Evolutionary conservation across 2,329 filamentous ascomycete species (phyloP).

Genomic region (Aspergillus calidoustus): DNA sequence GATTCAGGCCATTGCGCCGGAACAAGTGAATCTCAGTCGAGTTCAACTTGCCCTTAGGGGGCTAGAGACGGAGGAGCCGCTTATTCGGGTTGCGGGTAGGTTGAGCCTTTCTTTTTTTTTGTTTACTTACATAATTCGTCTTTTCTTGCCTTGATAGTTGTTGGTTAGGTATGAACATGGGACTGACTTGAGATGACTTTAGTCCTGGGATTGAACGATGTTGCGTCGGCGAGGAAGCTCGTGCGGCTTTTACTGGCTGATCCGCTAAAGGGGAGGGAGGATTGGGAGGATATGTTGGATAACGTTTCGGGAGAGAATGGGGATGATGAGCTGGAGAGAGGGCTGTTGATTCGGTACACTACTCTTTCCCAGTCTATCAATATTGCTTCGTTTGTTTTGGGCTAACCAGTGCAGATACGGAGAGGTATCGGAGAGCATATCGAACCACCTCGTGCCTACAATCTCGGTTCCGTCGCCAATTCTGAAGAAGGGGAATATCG

Average conservation of each 20-base stretch:
- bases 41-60: constrained; percentile 64
- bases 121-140: no score
- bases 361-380: not conserved
- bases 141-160: no score
- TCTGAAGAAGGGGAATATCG: constrained; percentile 61
- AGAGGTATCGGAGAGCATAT: constrained; percentile 52
- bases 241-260: constrained; percentile 73
- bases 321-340: constrained; percentile 47
- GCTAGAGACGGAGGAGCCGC: constrained; percentile 58
- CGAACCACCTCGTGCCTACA: constrained; percentile 58
- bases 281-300: constrained; percentile 70
- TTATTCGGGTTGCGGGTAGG: constrained; percentile 61
- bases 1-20: constrained; percentile 58
- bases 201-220: constrained; percentile 58
- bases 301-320: constrained; percentile 44
- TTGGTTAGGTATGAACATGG: not conserved
- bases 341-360: constrained; percentile 66
- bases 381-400: no score
- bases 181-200: constrained; percentile 6
- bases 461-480: constrained; percentile 61
- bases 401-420: constrained; percentile 53
- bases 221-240: constrained; percentile 60
- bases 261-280: constrained; percentile 64
- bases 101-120: constrained; percentile 12
- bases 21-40: constrained; percentile 62